Evolutionary conservation across 208 protist genomes (phyloP).

Genomic region (Crithidia mellificae): DNA sequence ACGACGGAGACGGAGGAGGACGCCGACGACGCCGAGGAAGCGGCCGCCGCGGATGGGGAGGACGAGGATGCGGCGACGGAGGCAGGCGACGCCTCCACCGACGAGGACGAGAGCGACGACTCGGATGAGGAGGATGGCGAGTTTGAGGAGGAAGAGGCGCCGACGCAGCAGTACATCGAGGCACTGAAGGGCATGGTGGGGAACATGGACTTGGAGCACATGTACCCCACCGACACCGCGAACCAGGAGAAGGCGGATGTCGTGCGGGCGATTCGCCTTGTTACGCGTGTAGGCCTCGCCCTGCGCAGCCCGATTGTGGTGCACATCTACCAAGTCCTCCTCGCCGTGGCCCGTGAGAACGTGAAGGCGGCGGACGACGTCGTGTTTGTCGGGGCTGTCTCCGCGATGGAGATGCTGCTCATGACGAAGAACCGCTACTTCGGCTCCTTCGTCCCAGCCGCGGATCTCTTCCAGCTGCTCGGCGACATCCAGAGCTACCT

Average conservation of each 20-base stretch:
- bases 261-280: conserved; percentile 71
- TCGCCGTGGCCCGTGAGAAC: conserved; percentile 79
- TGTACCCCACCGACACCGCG: conserved; percentile 72
- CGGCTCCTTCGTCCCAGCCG: conserved; percentile 64
- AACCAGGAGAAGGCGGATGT: conserved; percentile 83
- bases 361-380: conserved; percentile 82
- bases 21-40: conserved; percentile 29
- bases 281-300: conserved; percentile 59
- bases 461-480: conserved; percentile 80
- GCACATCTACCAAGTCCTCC: conserved; percentile 85
- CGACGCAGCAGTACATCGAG: conserved; percentile 86
- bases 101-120: conserved; percentile 9
- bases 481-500: conserved; percentile 89
- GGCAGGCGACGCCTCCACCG: conserved; percentile 8
- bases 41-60: conserved; percentile 17
- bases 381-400: conserved; percentile 67
- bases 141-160: conserved; percentile 71
- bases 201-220: conserved; percentile 79
- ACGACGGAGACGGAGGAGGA: conserved; percentile 19
- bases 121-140: conserved; percentile 27
- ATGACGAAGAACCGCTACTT: conserved; percentile 86
- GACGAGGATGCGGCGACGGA: conserved; percentile 23
- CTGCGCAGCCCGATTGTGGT: conserved; percentile 75
- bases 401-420: conserved; percentile 74
- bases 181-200: conserved; percentile 84